A percentile compares a stretch with the other conserved stretches of the same genome.
Conservation (phyloP, 1,284 basidiomycete genomes). For the Mycena citricolor region DNA sequence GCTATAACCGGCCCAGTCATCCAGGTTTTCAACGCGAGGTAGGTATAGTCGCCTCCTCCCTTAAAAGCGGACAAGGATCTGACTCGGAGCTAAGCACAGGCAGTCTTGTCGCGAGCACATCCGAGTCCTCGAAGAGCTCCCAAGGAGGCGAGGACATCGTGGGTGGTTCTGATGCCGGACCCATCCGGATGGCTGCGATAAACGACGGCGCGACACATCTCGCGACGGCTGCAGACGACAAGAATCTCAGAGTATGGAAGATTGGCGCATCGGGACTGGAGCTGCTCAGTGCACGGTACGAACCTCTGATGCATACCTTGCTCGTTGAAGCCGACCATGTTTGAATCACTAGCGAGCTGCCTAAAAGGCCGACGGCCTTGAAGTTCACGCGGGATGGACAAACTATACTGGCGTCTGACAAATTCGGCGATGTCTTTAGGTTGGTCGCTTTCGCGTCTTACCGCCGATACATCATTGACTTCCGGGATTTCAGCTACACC, state of each 20-base stretch:
- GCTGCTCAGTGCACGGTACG: constrained; percentile 64
- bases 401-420: constrained; percentile 74
- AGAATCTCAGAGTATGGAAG: constrained; percentile 74
- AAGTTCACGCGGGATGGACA: constrained; percentile 56
- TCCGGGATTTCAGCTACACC: constrained; percentile 51
- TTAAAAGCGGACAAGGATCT: neutral
- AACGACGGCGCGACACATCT: constrained; percentile 49
- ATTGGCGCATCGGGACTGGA: constrained; percentile 54
- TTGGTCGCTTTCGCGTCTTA: constrained; percentile 27
- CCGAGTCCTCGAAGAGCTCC: constrained; percentile 33
- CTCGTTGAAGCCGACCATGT: constrained; percentile 23
- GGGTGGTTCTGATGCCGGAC: constrained; percentile 48
- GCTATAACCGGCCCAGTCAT: constrained; percentile 60
- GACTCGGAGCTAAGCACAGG: constrained; percentile 47
- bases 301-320: constrained; percentile 22
- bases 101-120: constrained; percentile 46
- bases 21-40: constrained; percentile 55
- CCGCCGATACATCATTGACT: neutral
- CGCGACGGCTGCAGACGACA: constrained; percentile 76
- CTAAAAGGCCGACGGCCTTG: constrained; percentile 73
- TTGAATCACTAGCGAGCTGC: constrained; percentile 54
- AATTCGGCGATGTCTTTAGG: constrained; percentile 87
- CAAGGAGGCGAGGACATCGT: no score
- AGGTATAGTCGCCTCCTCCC: constrained; percentile 23
- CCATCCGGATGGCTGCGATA: constrained; percentile 62